A percentile compares a stretch with the other conserved stretches of the same genome.
phyloP scores from a whole-genome alignment of 306 rosid species.

The Morella rubra region DNA sequence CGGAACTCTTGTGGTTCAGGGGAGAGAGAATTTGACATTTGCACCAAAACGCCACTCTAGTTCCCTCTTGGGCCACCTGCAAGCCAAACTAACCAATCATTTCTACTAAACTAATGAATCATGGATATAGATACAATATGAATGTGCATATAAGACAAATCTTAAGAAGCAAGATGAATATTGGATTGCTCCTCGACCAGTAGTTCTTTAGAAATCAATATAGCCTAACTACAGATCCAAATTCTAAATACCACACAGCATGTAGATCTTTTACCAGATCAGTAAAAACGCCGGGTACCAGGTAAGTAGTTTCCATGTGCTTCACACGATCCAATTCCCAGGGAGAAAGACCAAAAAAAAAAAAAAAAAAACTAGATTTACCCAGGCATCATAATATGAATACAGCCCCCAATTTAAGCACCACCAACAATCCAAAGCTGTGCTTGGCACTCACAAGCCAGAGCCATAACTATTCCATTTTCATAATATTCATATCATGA shows the following conservation, averaged over 20 bases:
- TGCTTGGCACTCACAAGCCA: neutral
- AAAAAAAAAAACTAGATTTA: neutral
- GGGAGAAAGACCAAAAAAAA: neutral
- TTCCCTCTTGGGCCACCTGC: constrained; percentile 49
- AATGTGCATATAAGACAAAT: neutral
- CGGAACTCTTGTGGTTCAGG: constrained; percentile 35
- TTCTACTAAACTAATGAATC: constrained; percentile 10
- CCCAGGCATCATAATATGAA: neutral
- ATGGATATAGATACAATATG: neutral
- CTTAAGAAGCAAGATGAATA: neutral
- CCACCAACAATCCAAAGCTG: neutral
- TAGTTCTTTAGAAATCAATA: neutral
- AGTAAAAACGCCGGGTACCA: neutral
- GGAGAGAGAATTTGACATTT: constrained; percentile 80
- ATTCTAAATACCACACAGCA: neutral
- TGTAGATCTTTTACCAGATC: neutral
- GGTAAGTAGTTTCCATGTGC: neutral
- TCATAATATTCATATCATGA: neutral
- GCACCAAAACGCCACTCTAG: constrained; percentile 44
- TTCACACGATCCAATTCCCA: neutral
- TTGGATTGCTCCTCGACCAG: neutral
- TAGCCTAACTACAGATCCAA: constrained; percentile 2
- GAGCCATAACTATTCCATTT: neutral
- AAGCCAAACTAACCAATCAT: constrained; percentile 22
- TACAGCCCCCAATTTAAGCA: neutral